Percentiles rank a stretch among this genome's conserved stretches.
Evolutionary conservation across 441 rosid species (phyloP).

Genomic region (Populus hybrid): DNA sequence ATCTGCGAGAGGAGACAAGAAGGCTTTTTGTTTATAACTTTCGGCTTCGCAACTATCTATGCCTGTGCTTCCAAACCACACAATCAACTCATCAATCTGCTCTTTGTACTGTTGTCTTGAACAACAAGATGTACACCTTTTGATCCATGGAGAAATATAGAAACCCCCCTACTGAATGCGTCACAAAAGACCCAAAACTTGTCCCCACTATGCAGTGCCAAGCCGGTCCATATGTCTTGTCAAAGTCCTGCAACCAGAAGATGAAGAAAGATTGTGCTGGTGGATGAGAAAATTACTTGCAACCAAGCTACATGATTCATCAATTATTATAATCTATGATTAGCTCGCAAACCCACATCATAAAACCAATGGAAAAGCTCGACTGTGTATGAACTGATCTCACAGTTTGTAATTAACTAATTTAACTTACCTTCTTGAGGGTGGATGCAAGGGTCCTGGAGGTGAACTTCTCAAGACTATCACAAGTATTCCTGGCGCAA

Average conservation of each 20-base stretch:
- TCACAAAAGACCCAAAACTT: constrained; percentile 59
- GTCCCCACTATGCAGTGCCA: constrained; percentile 66
- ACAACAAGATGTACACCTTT: constrained; percentile 47
- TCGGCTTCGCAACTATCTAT: constrained; percentile 12
- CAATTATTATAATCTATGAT: not conserved
- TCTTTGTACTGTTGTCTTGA: constrained; percentile 60
- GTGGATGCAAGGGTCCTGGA: constrained; percentile 43
- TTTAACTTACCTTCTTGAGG: constrained; percentile 46
- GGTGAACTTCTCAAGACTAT: constrained; percentile 53
- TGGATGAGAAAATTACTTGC: not conserved
- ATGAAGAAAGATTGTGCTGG: not conserved
- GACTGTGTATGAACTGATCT: not conserved
- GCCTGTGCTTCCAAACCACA: constrained; percentile 11
- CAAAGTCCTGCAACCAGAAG: constrained; percentile 43
- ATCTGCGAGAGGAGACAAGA: too few relatives aligned
- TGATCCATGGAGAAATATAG: constrained; percentile 57
- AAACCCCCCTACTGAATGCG: constrained; percentile 58
- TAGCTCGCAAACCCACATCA: constrained; percentile 1
- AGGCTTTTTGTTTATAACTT: too few relatives aligned
- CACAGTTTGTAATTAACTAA: not conserved
- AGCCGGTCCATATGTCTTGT: constrained; percentile 54
- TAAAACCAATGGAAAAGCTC: not conserved
- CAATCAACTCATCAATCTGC: constrained; percentile 39
- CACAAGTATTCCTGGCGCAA: constrained; percentile 49
- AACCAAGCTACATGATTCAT: constrained; percentile 10